Evolutionary conservation across 1,284 basidiomycete genomes (phyloP), one percentile per base, ranked within the genome.

Genomic region (Boletus putidus): DNA sequence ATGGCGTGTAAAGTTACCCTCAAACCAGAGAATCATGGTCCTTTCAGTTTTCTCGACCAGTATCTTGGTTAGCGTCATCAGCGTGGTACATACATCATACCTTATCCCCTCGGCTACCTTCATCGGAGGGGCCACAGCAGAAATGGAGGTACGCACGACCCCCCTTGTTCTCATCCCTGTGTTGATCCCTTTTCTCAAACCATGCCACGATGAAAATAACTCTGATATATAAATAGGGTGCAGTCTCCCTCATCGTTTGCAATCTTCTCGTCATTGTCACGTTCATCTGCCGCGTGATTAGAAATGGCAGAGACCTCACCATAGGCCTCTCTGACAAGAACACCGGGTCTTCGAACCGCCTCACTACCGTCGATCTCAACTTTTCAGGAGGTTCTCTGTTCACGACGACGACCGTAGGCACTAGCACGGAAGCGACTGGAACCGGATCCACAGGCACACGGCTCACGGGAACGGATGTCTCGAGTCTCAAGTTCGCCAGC

Each of bases 251-350:
- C 35, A 61, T 74, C 36, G 67, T 74, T 35, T 74, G 71, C 53
- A 74, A 71, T 27, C 68, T 71, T n/a, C 70, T 71, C 46, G 71
- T 71, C 44, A 12, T 71, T 36, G 65, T 70, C 27, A 63, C 70
- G 4, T 72, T 71, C 31, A 2, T 72, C 37, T 67, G 65, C 51
- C 61, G 70, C 21, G 39, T 63, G 7, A 36, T 36, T 4, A 43
- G 53, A 25, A 54, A 55, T 7, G 60, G 58, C 23, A 4, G 25
- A 37, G 63, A 67, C 29, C 52, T 64, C 50, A 48, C 56, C 23
- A 48, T 48, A 1, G 44, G 49, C 4, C 18, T 51, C 6, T 4
- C 47, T 3, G 54, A 18, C 37, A 66, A 59, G 58, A 31, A 35
- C 16, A 14, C 49, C 1, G 6, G 8, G 8, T 40, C 54, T 9